These are phyloP conservation scores for Colletotrichum sp. DNA, from an alignment of 2,329 filamentous ascomycete species.

Conservation along the genomic window DNA sequence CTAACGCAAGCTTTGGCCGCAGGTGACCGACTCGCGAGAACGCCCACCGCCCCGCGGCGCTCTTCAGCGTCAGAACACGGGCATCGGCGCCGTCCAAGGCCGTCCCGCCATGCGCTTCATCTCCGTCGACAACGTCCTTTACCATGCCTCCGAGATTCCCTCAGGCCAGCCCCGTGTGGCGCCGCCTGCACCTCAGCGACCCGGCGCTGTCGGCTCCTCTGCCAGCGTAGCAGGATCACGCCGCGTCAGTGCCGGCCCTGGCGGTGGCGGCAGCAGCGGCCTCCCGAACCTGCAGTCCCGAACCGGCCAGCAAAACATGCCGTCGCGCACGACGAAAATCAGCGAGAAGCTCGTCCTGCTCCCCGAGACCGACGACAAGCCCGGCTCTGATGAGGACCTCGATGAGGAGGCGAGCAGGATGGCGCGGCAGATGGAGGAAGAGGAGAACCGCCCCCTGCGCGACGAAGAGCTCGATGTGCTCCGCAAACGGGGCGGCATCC, in stretches of 20 bases:
- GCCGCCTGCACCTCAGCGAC: conserved; percentile 61
- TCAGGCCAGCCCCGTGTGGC: conserved; percentile 82
- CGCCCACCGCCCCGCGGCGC: conserved; percentile 35
- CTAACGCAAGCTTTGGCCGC: conserved; percentile 22
- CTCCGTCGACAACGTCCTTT: conserved; percentile 91
- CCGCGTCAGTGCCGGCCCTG: conserved; percentile 24
- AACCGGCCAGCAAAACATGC: conserved; percentile 66
- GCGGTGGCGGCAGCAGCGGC: neutral
- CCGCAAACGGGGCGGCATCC: conserved; percentile 64
- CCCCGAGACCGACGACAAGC: conserved; percentile 75
- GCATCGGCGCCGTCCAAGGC: conserved; percentile 28
- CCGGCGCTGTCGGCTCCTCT: conserved; percentile 45
- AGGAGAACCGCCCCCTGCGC: conserved; percentile 68
- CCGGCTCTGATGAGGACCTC: conserved; percentile 56
- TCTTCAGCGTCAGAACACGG: conserved; percentile 38
- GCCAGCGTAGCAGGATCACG: neutral
- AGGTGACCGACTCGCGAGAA: conserved; percentile 45
- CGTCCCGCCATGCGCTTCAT: conserved; percentile 73
- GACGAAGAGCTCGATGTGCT: conserved; percentile 73
- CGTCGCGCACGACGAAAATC: conserved; percentile 88
- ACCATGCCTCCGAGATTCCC: conserved; percentile 92
- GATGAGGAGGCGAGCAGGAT: conserved; percentile 46
- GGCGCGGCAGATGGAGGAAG: conserved; percentile 49
- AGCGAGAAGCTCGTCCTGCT: conserved; percentile 96
- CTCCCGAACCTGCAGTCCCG: conserved; percentile 42